Evolutionary conservation across 768 basidiomycete species (phyloP), one percentile per base, ranked within the genome.

Genomic region (Xerocomus brunneocitrinus): DNA sequence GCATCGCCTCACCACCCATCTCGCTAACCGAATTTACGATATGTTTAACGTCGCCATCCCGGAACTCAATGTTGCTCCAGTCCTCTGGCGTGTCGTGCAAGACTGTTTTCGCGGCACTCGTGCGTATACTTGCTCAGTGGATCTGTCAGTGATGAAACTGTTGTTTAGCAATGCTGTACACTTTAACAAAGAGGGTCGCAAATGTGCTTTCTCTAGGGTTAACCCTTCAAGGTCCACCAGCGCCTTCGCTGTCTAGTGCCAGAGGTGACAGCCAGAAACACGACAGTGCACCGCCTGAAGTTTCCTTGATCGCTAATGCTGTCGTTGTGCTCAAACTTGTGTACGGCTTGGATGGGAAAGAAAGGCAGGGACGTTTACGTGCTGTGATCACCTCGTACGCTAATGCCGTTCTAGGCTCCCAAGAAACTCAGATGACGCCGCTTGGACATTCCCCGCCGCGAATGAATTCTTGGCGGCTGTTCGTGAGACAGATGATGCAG

Each of bases 291-390:
- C 82, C 89, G 6, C 78, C 85, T 9, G 91, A 94, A 63, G 71
- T 86, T 46, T 77, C 79, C 3, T 70, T 91, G 24, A 65, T 81
- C 41, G 82, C 79, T 2, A 74, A 74, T 13, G 78, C 79, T 45
- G 75, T 93, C 12, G 76, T 91, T 10, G 83, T 84, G 34, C 74
- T 94, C 60, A 95, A 94, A 72, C 77, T 95, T 77, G 79, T 85
- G 25, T 94, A 94, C 62, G 94, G 92, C 1, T 64, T 94, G 28
- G 91, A 94, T 65, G 89, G 84, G 28, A 73, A 72, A 57, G 52
- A 61, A 49, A 79, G 89, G 88, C 83, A 64, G 54, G 72, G 57
- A 32, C 8, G 0, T 40, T 55, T 52, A 47, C 50, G 44, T 55
- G 44, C 30, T 36, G 28, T 40, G 14, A 42, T 42, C 16, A 25